phyloP scores from a whole-genome alignment of 1,284 basidiomycete species.

The Boletellus deceptivus region DNA sequence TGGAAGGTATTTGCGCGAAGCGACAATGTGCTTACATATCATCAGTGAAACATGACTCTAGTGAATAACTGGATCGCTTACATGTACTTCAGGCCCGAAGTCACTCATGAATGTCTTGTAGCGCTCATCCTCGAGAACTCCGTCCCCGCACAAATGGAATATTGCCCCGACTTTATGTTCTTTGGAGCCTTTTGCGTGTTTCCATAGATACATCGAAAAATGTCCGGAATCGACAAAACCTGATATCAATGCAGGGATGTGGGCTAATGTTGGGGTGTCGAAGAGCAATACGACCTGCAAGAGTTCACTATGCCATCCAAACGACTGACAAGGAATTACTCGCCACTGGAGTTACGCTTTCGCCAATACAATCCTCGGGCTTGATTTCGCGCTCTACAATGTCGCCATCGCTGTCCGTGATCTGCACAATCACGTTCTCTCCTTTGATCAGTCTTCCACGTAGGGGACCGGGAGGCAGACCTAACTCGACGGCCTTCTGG shows the following conservation, averaged over 20 bases:
- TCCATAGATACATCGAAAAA: constrained; percentile 49
- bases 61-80: constrained; percentile 32
- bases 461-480: constrained; percentile 60
- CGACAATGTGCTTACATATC: constrained; percentile 58
- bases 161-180: constrained; percentile 55
- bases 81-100: constrained; percentile 60
- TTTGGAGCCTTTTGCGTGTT: constrained; percentile 39
- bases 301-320: neutral
- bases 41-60: neutral
- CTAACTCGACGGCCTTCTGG: constrained; percentile 61
- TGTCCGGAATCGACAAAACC: constrained; percentile 51
- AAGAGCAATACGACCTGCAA: constrained; percentile 56
- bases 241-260: constrained; percentile 60
- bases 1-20: constrained; percentile 56
- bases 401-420: constrained; percentile 42
- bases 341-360: constrained; percentile 50
- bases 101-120: constrained; percentile 74
- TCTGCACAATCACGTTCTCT: constrained; percentile 52
- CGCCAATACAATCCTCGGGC: constrained; percentile 60
- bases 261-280: constrained; percentile 57
- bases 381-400: constrained; percentile 43
- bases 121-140: constrained; percentile 63
- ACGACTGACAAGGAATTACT: constrained; percentile 13
- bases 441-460: constrained; percentile 49
- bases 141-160: constrained; percentile 66